phyloP scores from a whole-genome alignment of 1,139 yeast species.

The Magnusiomyces paraingens region DNA sequence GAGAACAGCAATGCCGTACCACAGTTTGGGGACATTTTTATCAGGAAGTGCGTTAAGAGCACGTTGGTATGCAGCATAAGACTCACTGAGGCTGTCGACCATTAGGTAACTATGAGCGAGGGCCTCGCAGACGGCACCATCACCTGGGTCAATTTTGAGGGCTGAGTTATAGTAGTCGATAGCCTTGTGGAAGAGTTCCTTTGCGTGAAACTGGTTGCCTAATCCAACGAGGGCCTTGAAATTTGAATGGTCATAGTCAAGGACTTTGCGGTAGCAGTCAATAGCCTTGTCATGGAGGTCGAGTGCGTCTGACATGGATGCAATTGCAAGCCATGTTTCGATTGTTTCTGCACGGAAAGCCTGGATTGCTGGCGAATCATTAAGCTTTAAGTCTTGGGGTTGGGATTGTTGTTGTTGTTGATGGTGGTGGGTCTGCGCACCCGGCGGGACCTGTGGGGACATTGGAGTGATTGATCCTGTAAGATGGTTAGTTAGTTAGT shows the following conservation, averaged over 20 bases:
- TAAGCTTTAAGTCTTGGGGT: constrained; percentile 3
- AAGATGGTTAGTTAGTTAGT: not conserved
- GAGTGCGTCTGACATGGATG: constrained; percentile 80
- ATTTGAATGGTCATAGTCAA: constrained; percentile 78
- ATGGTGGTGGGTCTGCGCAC: not conserved
- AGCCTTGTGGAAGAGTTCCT: constrained; percentile 88
- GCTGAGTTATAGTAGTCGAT: constrained; percentile 92
- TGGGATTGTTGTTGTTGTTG: not conserved
- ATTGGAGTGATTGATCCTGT: not conserved
- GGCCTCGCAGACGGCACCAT: constrained; percentile 96
- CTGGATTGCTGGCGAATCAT: constrained; percentile 39
- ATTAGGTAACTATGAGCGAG: constrained; percentile 93
- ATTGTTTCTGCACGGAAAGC: constrained; percentile 51
- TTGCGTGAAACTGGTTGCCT: constrained; percentile 80
- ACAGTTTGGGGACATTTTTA: constrained; percentile 90
- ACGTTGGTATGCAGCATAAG: constrained; percentile 94
- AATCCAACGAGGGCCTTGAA: constrained; percentile 77
- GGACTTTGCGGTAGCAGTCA: constrained; percentile 78
- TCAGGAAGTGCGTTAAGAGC: constrained; percentile 86
- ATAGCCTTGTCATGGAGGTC: constrained; percentile 89
- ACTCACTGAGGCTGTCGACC: constrained; percentile 93
- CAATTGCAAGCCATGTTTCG: constrained; percentile 86
- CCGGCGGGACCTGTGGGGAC: constrained; percentile 1
- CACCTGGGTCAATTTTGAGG: constrained; percentile 70
- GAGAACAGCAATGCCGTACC: constrained; percentile 97